Percentiles rank a stretch among this genome's conserved stretches.
These are phyloP conservation scores for Rhododendron vialii DNA, from an alignment of 148 eudicot genomes.

Conservation along the genomic window DNA sequence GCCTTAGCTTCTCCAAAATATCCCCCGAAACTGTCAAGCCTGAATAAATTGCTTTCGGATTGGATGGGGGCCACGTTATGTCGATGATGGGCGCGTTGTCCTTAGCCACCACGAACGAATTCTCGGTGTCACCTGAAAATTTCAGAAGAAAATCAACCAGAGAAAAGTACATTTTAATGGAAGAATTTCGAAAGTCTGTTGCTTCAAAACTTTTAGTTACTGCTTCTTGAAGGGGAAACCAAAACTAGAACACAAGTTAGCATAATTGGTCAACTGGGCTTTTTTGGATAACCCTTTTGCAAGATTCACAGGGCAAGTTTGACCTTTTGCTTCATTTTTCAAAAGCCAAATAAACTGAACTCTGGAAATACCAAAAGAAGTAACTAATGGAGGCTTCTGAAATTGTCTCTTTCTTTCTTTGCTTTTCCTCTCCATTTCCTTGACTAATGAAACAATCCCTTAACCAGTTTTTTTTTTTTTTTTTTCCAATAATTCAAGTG, in stretches of 20 bases:
- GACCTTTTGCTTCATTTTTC: neutral
- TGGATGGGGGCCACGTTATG: constrained; percentile 62
- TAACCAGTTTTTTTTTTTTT: neutral
- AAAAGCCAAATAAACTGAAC: neutral
- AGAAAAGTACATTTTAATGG: neutral
- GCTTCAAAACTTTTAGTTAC: neutral
- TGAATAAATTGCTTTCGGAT: constrained; percentile 37
- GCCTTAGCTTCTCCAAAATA: constrained; percentile 30
- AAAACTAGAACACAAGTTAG: neutral
- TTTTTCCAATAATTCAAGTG: neutral
- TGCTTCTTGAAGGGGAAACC: neutral
- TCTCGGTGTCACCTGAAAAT: constrained; percentile 33
- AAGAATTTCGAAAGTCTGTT: neutral
- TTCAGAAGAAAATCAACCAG: neutral
- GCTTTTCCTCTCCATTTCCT: neutral
- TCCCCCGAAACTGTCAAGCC: constrained; percentile 49
- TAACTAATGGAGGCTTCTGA: neutral
- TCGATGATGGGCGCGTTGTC: constrained; percentile 36
- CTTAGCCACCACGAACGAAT: constrained; percentile 40
- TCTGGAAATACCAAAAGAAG: neutral
- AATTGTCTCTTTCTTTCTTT: neutral
- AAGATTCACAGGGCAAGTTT: neutral
- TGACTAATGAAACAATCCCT: neutral
- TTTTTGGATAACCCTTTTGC: neutral
- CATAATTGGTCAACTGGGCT: neutral